Evolutionary conservation across 1,139 yeast genomes (phyloP).

Genomic region (Lodderomyces pseudojiufengensis): DNA sequence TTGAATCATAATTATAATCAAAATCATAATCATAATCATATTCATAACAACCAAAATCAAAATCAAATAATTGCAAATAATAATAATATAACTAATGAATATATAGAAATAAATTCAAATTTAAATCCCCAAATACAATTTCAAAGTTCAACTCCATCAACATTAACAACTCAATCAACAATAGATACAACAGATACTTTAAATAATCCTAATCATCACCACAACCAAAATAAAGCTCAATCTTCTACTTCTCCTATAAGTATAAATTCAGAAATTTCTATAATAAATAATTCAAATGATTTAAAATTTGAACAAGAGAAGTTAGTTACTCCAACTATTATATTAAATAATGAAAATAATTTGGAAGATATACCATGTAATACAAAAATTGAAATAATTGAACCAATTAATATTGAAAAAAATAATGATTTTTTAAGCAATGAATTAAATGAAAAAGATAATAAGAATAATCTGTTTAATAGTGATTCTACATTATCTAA

Average conservation of each 20-base stretch:
- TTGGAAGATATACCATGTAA: too few species aligned
- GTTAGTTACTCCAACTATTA: too few species aligned
- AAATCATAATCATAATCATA: not conserved
- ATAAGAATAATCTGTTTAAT: conserved; percentile 1
- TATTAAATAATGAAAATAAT: too few species aligned
- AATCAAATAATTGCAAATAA: not conserved
- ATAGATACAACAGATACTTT: conserved; percentile 1
- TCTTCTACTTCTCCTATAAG: conserved; percentile 8
- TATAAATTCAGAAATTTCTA: conserved; percentile 6
- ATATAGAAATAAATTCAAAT: not conserved
- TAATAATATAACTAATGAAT: not conserved
- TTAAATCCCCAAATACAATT: conserved; percentile 2
- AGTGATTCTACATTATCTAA: conserved; percentile 5
- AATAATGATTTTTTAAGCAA: too few species aligned
- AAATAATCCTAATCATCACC: not conserved
- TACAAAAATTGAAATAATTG: too few species aligned
- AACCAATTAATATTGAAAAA: too few species aligned
- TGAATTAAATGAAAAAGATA: not conserved
- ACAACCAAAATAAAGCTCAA: conserved; percentile 1
- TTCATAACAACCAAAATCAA: conserved; percentile 1
- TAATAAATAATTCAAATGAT: conserved; percentile 4
- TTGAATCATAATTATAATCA: conserved; percentile 1
- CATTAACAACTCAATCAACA: conserved; percentile 6
- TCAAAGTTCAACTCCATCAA: conserved; percentile 9
- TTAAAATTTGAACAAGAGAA: not conserved